Percentiles rank a stretch among this genome's conserved stretches.
Evolutionary conservation across 2,329 filamentous ascomycete genomes (phyloP).

Genomic region (Ascocoryne sarcoides): DNA sequence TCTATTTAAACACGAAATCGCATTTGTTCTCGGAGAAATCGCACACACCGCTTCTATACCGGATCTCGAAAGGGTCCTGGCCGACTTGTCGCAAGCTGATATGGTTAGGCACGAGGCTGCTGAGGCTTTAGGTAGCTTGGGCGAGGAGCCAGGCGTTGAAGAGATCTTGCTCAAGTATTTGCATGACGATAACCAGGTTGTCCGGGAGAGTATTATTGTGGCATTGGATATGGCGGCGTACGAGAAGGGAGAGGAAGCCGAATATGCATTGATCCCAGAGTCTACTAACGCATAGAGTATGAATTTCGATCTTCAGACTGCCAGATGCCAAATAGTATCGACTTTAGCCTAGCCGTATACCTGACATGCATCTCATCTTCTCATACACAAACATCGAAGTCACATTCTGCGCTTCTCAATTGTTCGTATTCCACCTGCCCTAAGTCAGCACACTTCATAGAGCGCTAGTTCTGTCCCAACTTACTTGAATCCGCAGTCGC

Average conservation of each 20-base stretch:
- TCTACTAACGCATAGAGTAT: conserved; percentile 24
- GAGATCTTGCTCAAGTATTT: conserved; percentile 75
- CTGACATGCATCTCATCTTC: neutral
- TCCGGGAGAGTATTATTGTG: conserved; percentile 89
- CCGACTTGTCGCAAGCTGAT: conserved; percentile 71
- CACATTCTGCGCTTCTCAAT: conserved; percentile 26
- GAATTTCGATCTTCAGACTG: conserved; percentile 11
- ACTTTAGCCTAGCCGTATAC: neutral
- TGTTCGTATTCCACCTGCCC: conserved; percentile 31
- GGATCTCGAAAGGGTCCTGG: conserved; percentile 69
- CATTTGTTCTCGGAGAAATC: conserved; percentile 95
- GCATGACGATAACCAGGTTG: conserved; percentile 84
- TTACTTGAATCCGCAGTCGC: conserved; percentile 79
- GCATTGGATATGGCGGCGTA: conserved; percentile 97
- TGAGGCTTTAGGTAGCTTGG: conserved; percentile 87
- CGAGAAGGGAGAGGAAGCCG: conserved; percentile 77
- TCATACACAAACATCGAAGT: neutral
- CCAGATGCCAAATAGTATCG: conserved; percentile 28
- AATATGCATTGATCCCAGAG: conserved; percentile 87
- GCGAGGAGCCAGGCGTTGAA: conserved; percentile 88
- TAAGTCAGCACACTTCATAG: neutral
- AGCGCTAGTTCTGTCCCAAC: conserved; percentile 19
- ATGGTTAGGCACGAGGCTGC: conserved; percentile 99
- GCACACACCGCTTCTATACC: conserved; percentile 96
- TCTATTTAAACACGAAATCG: conserved; percentile 94